Conservation (phyloP, 2,329 filamentous ascomycete genomes). For the Talaromyces sp. region DNA sequence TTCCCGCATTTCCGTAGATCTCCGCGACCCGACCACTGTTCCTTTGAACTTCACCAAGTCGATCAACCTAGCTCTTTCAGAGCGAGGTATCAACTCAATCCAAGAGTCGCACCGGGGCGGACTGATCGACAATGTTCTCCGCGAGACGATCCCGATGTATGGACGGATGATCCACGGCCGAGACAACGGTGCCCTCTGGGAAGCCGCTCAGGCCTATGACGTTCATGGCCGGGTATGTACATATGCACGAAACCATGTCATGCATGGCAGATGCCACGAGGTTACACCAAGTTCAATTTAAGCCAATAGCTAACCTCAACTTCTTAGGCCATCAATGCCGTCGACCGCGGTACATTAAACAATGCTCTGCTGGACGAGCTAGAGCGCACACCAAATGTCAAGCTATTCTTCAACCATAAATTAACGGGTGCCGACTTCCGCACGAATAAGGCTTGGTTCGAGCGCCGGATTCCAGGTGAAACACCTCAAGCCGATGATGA, state of each 20-base stretch:
- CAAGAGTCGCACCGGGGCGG: slow-evolving; percentile 66
- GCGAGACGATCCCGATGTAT: slow-evolving; percentile 84
- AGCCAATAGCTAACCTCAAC: slow-evolving; percentile 1
- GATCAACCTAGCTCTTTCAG: slow-evolving; percentile 95
- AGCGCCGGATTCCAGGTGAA: slow-evolving; percentile 51
- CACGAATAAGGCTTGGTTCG: slow-evolving; percentile 82
- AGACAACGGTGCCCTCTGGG: slow-evolving; percentile 67
- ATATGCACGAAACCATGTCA: slow-evolving; percentile 2
- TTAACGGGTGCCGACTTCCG: slow-evolving; percentile 86
- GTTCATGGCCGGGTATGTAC: slow-evolving; percentile 72
- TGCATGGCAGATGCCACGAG: slow-evolving; percentile 6
- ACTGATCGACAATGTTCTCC: slow-evolving; percentile 73
- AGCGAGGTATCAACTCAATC: slow-evolving; percentile 89
- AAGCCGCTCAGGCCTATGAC: slow-evolving; percentile 87
- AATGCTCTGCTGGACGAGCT: slow-evolving; percentile 80
- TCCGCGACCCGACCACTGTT: slow-evolving; percentile 77
- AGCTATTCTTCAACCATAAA: slow-evolving; percentile 90
- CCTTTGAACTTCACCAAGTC: slow-evolving; percentile 96
- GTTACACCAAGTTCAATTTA: slow-evolving; percentile 5
- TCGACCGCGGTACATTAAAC: slow-evolving; percentile 83
- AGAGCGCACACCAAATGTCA: slow-evolving; percentile 83
- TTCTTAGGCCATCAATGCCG: slow-evolving; percentile 76
- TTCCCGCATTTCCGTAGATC: slow-evolving; percentile 61
- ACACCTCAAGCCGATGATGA: slow-evolving; percentile 33
- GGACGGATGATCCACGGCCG: slow-evolving; percentile 93